Evolutionary conservation across 75 land plant species (phyloP).

Genomic region (Cryptomeria japonica): DNA sequence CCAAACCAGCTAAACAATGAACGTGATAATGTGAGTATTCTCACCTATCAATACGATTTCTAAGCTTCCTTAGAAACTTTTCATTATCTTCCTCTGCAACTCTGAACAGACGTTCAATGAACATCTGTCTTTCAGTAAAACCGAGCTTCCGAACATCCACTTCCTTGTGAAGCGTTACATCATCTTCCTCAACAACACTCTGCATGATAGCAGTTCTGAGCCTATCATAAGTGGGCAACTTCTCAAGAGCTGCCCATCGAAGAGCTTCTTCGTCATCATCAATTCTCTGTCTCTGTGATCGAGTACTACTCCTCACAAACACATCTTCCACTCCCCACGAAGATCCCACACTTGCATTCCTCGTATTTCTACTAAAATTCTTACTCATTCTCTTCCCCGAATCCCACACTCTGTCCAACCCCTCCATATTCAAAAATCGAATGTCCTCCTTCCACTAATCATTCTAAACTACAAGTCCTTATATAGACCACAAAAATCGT

Average conservation of each 20-base stretch:
- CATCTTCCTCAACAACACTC: conserved; percentile 15
- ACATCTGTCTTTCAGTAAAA: conserved; percentile 43
- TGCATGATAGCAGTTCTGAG: conserved; percentile 54
- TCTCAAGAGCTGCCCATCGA: conserved; percentile 81
- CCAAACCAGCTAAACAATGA: background rate
- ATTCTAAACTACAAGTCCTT: too few relatives aligned
- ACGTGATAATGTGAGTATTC: background rate
- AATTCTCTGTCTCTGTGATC: conserved; percentile 16
- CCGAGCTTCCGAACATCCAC: conserved; percentile 72
- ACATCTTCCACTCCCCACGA: conserved; percentile 51
- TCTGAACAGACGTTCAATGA: conserved; percentile 70
- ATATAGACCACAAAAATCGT: too few relatives aligned
- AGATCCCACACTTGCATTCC: conserved; percentile 31
- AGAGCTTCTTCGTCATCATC: conserved; percentile 80
- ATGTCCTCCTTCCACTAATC: too few relatives aligned
- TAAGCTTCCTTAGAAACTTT: conserved; percentile 57
- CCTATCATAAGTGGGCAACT: conserved; percentile 71
- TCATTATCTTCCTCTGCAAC: conserved; percentile 92
- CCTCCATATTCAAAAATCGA: background rate
- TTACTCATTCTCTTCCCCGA: conserved; percentile 16
- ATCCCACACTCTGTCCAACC: conserved; percentile 4
- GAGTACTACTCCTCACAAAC: background rate
- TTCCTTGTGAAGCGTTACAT: conserved; percentile 37
- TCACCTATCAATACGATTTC: conserved; percentile 76
- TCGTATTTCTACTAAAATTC: conserved; percentile 28